These are phyloP conservation scores for Pichia sp. DNA, from an alignment of 1,139 yeast genomes.

Conservation along the genomic window DNA sequence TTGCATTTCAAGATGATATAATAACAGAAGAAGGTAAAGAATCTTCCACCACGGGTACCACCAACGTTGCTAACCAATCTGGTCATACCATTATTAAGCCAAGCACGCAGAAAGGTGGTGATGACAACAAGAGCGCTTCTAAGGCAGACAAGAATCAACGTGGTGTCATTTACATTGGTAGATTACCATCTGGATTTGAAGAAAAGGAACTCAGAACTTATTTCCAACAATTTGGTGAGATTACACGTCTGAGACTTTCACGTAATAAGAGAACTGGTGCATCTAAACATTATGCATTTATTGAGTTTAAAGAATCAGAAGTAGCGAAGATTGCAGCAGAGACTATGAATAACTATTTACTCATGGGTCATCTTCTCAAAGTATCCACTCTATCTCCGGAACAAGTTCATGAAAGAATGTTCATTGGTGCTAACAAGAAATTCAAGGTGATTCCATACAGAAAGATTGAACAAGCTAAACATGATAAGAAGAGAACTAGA, in stretches of 20 bases:
- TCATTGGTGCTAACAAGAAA: constrained; percentile 45
- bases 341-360: constrained; percentile 88
- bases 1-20: constrained; percentile 10
- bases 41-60: constrained; percentile 1
- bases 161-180: constrained; percentile 82
- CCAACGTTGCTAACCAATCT: constrained; percentile 9
- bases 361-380: constrained; percentile 79
- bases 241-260: constrained; percentile 69
- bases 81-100: constrained; percentile 27
- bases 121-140: constrained; percentile 16
- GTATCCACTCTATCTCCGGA: constrained; percentile 47
- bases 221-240: constrained; percentile 84
- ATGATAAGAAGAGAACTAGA: constrained; percentile 49
- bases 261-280: constrained; percentile 88
- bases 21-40: constrained; percentile 7
- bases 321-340: constrained; percentile 89
- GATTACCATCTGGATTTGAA: constrained; percentile 89
- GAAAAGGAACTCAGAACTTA: constrained; percentile 76
- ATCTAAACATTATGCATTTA: constrained; percentile 87
- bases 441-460: constrained; percentile 61
- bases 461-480: constrained; percentile 44
- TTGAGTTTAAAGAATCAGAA: constrained; percentile 67
- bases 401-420: constrained; percentile 40
- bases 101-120: no score
- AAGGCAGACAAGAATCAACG: constrained; percentile 27